phyloP scores from a whole-genome alignment of 441 rosid genomes.

The Euphorbia celastroides region DNA sequence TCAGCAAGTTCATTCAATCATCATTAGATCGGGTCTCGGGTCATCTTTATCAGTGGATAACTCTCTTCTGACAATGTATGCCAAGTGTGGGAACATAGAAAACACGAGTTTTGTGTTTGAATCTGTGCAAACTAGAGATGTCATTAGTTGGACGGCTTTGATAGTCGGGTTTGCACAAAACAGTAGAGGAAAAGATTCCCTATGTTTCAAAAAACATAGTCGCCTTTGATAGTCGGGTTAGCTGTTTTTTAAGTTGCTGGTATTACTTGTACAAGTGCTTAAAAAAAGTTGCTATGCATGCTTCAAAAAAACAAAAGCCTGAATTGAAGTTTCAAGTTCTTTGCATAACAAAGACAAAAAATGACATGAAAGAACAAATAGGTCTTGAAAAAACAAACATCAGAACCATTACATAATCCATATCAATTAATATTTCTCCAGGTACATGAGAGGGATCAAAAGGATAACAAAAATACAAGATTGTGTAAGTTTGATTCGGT shows the following conservation, averaged over 20 bases:
- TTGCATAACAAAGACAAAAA: not conserved
- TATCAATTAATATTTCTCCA: not conserved
- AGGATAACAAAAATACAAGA: not conserved
- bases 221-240: too few species aligned
- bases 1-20: slow-evolving; percentile 65
- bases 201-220: too few species aligned
- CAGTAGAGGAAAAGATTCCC: slow-evolving; percentile 66
- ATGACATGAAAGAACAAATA: not conserved
- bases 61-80: slow-evolving; percentile 76
- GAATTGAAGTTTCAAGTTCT: too few species aligned
- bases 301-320: too few species aligned
- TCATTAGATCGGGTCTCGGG: slow-evolving; percentile 46
- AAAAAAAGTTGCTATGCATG: too few species aligned
- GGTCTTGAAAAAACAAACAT: not conserved
- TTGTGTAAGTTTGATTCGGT: slow-evolving; percentile 1
- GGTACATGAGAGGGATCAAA: not conserved
- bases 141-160: slow-evolving; percentile 79
- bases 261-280: too few species aligned
- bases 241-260: too few species aligned
- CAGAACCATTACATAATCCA: not conserved
- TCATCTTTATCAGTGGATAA: slow-evolving; percentile 62
- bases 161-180: slow-evolving; percentile 86
- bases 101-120: slow-evolving; percentile 52
- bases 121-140: slow-evolving; percentile 48
- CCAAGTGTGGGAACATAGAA: slow-evolving; percentile 68